Conservation (phyloP, 176 grass and related monocot genomes). For the Panicum miliaceum region DNA sequence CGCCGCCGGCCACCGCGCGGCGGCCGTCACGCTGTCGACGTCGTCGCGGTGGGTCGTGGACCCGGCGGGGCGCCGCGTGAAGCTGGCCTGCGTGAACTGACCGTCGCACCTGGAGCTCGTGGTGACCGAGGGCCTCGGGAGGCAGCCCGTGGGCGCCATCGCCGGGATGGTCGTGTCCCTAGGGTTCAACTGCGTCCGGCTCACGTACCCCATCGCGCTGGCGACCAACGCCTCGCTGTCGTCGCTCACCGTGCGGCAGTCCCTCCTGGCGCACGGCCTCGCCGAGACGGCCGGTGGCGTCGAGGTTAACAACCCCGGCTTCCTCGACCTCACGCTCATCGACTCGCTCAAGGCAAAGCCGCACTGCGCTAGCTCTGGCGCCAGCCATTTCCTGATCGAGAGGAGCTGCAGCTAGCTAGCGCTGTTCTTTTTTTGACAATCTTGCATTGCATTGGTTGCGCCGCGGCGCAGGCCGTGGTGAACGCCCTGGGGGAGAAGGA, state of each 20-base stretch:
- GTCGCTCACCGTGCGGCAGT: slow-evolving; percentile 62
- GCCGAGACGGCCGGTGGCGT: slow-evolving; percentile 44
- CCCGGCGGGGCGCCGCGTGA: slow-evolving; percentile 55
- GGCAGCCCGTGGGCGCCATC: slow-evolving; percentile 58
- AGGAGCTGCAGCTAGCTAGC: neutral
- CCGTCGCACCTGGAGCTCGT: slow-evolving; percentile 70
- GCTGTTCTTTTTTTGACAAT: neutral
- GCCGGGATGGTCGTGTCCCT: slow-evolving; percentile 36
- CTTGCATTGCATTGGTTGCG: no score
- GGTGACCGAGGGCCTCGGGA: slow-evolving; percentile 65
- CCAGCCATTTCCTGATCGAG: neutral
- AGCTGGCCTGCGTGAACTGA: slow-evolving; percentile 85
- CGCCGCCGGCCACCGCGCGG: neutral
- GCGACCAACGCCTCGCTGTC: slow-evolving; percentile 54
- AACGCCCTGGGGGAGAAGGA: slow-evolving; percentile 53
- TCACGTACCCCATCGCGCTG: slow-evolving; percentile 71
- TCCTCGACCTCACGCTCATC: slow-evolving; percentile 64
- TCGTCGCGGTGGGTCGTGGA: slow-evolving; percentile 73
- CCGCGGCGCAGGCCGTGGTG: slow-evolving; percentile 62
- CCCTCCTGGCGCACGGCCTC: slow-evolving; percentile 56
- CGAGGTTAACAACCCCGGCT: slow-evolving; percentile 50
- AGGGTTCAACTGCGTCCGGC: slow-evolving; percentile 83
- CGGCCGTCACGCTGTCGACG: slow-evolving; percentile 51
- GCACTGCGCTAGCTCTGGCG: neutral
- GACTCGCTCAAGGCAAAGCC: slow-evolving; percentile 53